phyloP scores from a whole-genome alignment of 768 basidiomycete species.

The Phallus indusiatus region DNA sequence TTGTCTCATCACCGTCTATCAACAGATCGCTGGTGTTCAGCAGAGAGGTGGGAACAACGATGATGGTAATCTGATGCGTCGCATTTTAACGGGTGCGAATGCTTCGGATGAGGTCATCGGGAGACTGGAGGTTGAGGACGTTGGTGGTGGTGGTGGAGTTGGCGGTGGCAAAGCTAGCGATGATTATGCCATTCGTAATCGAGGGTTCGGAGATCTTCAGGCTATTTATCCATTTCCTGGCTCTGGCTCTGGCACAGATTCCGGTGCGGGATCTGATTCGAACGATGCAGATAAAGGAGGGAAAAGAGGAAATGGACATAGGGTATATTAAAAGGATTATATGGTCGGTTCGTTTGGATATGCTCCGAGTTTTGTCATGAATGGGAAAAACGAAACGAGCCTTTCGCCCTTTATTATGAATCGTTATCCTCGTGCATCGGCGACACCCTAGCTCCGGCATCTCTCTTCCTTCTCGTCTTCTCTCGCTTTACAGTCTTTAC shows the following conservation, averaged over 20 bases:
- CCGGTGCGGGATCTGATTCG: neutral
- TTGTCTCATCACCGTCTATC: slow-evolving; percentile 11
- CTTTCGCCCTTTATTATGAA: no score
- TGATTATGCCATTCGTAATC: neutral
- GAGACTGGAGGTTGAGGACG: slow-evolving; percentile 34
- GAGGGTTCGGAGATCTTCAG: neutral
- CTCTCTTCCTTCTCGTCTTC: no score
- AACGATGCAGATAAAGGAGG: neutral
- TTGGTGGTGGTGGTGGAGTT: neutral
- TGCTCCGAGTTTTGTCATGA: no score
- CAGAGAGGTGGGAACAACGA: neutral
- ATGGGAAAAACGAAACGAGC: no score
- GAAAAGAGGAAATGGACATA: neutral
- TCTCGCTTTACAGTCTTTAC: no score
- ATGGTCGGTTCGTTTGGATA: no score
- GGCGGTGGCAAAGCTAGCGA: neutral
- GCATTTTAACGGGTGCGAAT: slow-evolving; percentile 11
- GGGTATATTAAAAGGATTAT: neutral
- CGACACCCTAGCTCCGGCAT: no score
- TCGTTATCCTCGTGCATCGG: no score
- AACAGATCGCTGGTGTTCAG: slow-evolving; percentile 4
- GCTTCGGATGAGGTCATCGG: slow-evolving; percentile 45
- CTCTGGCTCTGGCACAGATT: neutral
- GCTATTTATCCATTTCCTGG: neutral
- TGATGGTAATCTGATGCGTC: slow-evolving; percentile 2